These are phyloP conservation scores for Xylaria scruposa DNA, from an alignment of 495 filamentous ascomycete species.

Conservation along the genomic window DNA sequence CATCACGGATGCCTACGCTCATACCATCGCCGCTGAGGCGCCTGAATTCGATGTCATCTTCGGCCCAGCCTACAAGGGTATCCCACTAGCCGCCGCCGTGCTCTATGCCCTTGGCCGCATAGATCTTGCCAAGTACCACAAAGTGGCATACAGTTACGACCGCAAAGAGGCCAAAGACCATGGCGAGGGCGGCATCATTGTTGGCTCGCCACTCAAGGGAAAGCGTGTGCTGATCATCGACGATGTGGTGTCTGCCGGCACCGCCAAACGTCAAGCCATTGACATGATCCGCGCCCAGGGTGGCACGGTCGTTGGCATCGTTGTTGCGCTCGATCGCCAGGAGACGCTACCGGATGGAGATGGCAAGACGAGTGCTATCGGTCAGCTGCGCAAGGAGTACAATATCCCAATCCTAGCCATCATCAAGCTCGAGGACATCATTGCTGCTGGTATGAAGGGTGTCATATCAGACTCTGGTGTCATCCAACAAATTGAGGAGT, in stretches of 20 bases:
- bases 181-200: constrained; percentile 90
- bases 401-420: constrained; percentile 62
- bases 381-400: constrained; percentile 76
- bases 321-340: constrained; percentile 86
- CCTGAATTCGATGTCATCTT: constrained; percentile 73
- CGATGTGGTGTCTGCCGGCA: constrained; percentile 95
- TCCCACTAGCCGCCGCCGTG: constrained; percentile 79
- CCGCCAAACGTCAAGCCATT: constrained; percentile 89
- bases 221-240: constrained; percentile 90
- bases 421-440: constrained; percentile 76
- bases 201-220: constrained; percentile 81
- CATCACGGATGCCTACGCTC: constrained; percentile 80
- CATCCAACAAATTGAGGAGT: constrained; percentile 75
- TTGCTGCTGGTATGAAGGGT: constrained; percentile 67
- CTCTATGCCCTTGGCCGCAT: constrained; percentile 71
- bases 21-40: constrained; percentile 61
- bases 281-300: constrained; percentile 81
- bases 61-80: constrained; percentile 96
- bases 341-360: constrained; percentile 72
- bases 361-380: constrained; percentile 70
- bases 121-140: constrained; percentile 59
- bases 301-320: constrained; percentile 79
- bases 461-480: constrained; percentile 62
- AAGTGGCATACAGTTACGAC: constrained; percentile 86
- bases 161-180: constrained; percentile 95